Conservation (phyloP, 768 basidiomycete genomes). For the Tricholoma flavovirens region DNA sequence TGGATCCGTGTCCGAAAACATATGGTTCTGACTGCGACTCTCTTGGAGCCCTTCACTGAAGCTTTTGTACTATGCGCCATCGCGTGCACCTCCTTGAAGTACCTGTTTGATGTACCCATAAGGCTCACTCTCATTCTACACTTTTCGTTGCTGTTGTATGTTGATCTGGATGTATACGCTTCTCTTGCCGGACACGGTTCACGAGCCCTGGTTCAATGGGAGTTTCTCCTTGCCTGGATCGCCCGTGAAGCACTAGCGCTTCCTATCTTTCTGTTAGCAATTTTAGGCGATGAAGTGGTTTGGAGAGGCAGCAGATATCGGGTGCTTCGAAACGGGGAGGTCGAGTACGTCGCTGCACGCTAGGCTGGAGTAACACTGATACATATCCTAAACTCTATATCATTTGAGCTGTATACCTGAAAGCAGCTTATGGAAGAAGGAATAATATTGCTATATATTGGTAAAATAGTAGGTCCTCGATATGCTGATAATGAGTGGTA, state of each 20-base stretch:
- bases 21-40: constrained; percentile 83
- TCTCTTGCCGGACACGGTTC: constrained; percentile 68
- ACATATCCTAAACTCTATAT: too few relatives aligned
- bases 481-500: not conserved
- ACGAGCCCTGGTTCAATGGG: constrained; percentile 38
- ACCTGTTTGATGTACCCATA: constrained; percentile 44
- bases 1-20: constrained; percentile 97
- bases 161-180: constrained; percentile 80
- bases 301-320: constrained; percentile 86
- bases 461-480: not conserved
- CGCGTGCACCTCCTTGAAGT: constrained; percentile 47
- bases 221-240: constrained; percentile 75
- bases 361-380: not conserved
- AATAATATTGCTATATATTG: not conserved
- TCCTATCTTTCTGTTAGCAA: constrained; percentile 82
- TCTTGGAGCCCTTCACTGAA: constrained; percentile 93
- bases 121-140: constrained; percentile 57
- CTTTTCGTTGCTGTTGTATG: constrained; percentile 61
- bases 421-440: not conserved
- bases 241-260: constrained; percentile 77
- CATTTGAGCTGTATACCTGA: not conserved
- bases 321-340: constrained; percentile 71
- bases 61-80: constrained; percentile 66
- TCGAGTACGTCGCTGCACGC: constrained; percentile 27
- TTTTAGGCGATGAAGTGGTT: constrained; percentile 73